Percentiles rank a stretch among this genome's conserved stretches.
These are phyloP conservation scores for Drechslerella dactyloides DNA, from an alignment of 2,329 filamentous ascomycete species.

Conservation along the genomic window DNA sequence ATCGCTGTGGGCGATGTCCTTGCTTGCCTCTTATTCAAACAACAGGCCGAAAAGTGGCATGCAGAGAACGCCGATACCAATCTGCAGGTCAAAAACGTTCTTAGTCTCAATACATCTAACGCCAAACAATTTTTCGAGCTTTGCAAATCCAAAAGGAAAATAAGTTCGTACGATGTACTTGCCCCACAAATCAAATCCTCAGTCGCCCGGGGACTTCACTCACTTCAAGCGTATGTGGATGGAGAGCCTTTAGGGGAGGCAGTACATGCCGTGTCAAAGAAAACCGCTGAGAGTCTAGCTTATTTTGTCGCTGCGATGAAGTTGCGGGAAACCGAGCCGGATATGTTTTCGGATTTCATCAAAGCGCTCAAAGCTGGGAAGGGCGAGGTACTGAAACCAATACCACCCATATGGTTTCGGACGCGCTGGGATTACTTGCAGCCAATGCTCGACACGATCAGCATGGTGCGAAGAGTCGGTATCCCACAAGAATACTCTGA, in stretches of 20 bases:
- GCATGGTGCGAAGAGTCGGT: slow-evolving; percentile 56
- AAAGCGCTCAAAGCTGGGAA: slow-evolving; percentile 56
- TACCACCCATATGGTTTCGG: slow-evolving; percentile 55
- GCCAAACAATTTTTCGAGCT: slow-evolving; percentile 58
- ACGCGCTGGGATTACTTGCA: slow-evolving; percentile 56
- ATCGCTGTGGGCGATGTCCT: slow-evolving; percentile 56
- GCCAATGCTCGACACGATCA: slow-evolving; percentile 58
- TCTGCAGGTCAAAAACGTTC: slow-evolving; percentile 55
- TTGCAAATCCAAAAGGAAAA: slow-evolving; percentile 54
- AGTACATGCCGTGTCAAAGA: slow-evolving; percentile 55
- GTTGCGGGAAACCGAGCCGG: slow-evolving; percentile 56
- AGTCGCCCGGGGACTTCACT: slow-evolving; percentile 15
- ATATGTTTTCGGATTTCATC: slow-evolving; percentile 57
- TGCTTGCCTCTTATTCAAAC: slow-evolving; percentile 59
- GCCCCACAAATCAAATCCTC: not conserved
- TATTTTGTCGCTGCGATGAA: slow-evolving; percentile 58
- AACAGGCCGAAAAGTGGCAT: slow-evolving; percentile 57
- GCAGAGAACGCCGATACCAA: slow-evolving; percentile 54
- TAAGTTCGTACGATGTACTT: slow-evolving; percentile 51
- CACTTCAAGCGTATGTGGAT: slow-evolving; percentile 9
- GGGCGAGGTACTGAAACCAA: slow-evolving; percentile 56
- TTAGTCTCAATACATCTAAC: slow-evolving; percentile 57
- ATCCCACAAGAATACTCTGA: slow-evolving; percentile 55
- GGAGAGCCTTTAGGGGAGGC: slow-evolving; percentile 21
- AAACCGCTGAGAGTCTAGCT: slow-evolving; percentile 57